Conservation (phyloP, 257 asterid species). For the Sherardia arvensis region DNA sequence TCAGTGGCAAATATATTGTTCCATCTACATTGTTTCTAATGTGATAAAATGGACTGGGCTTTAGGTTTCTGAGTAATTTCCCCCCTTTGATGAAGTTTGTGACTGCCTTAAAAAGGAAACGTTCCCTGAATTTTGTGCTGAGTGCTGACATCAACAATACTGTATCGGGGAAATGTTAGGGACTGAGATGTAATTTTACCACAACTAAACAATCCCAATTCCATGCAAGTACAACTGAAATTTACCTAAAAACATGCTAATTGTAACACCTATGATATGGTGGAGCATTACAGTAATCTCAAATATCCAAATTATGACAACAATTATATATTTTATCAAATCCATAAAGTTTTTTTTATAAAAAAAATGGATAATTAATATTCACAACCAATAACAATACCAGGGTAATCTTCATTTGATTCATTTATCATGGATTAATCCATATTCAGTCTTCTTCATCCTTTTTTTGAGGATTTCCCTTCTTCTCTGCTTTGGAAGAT, state of each 20-base stretch:
- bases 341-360: background rate
- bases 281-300: background rate
- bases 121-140: background rate
- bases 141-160: too few relatives aligned
- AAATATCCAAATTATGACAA: background rate
- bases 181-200: background rate
- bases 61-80: background rate
- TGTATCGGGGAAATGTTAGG: background rate
- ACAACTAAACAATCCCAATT: background rate
- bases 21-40: background rate
- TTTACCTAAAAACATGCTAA: background rate
- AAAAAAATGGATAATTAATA: background rate
- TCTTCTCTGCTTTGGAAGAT: background rate
- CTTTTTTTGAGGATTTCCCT: background rate
- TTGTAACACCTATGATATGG: background rate
- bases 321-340: background rate
- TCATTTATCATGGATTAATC: background rate
- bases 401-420: background rate
- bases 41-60: background rate
- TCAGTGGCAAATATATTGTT: background rate
- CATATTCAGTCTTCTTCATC: background rate
- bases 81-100: background rate
- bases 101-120: background rate
- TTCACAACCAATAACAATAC: background rate
- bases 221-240: conserved; percentile 9